Evolutionary conservation across 441 rosid species (phyloP), one percentile per base, ranked within the genome.

Genomic region (Adansonia madagascariensis): DNA sequence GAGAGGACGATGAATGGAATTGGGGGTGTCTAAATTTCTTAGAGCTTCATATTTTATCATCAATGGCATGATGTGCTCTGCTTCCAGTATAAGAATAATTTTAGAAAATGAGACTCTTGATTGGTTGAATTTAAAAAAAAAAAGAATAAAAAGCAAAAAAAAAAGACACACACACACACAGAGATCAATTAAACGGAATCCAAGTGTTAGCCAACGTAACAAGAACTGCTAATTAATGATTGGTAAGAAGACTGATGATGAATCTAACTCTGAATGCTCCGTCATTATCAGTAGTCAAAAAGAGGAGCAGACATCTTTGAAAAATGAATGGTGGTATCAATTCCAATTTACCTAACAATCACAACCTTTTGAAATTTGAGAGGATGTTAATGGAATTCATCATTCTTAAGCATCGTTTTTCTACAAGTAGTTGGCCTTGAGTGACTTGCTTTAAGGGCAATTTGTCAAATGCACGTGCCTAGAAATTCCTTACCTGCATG

Each of bases 391-490:
- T 15, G 44, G 4, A 14, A 27, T 31, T 50, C 17, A 5, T 10
- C 8, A 11, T 11, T 27, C 18, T 27, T 15, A 27, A 15, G 60
- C 60, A 50, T 15, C 31, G 43, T 70, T 70, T 67, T 47, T 50
- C 60, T 24, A 8, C 55, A 27, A 49, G 60, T 18, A 57, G 31
- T 57, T 18, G 27, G 12, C 62, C 20, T 20, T 11, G 74, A 22
- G 46, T 6, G 22, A 46, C 35, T 67, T 44, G 74, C 59, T 70
- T 50, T 27, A 7, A 49, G 4, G 12, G 24, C 20, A 50, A 14
- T 70, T 50, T 22, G 57, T 70, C 74, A 70, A 70, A 11, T 15
- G 43, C 60, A 70, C 46, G 22, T 50, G 60, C 39, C 44, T 27
- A 49, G 20, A 52, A 46, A 18, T 18, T 4, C 22, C 20, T 35